Evolutionary conservation across 2,329 filamentous ascomycete species (phyloP).

Genomic region (Periconia sp.): DNA sequence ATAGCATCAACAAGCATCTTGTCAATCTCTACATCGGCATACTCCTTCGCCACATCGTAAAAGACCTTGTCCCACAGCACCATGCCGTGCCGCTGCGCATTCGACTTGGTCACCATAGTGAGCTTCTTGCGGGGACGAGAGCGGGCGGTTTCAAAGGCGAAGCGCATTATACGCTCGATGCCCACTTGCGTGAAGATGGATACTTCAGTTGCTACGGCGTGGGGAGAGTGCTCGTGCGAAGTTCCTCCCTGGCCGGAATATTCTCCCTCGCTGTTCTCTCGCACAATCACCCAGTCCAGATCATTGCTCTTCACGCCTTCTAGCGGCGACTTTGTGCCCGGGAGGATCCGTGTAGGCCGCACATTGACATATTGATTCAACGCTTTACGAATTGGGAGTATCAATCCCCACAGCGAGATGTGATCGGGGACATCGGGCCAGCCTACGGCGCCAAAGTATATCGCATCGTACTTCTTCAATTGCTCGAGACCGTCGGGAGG

Average conservation of each 20-base stretch:
- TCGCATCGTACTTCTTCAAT: constrained; percentile 59
- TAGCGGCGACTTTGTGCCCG: constrained; percentile 50
- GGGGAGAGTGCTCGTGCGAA: constrained; percentile 47
- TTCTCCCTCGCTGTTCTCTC: constrained; percentile 57
- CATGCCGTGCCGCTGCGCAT: constrained; percentile 57
- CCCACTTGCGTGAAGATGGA: constrained; percentile 54
- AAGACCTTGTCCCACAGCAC: constrained; percentile 57
- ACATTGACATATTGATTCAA: constrained; percentile 74
- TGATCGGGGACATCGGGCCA: constrained; percentile 69
- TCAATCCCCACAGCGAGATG: constrained; percentile 70
- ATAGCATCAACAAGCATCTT: constrained; percentile 60
- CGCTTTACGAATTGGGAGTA: constrained; percentile 70
- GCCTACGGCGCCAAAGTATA: constrained; percentile 66
- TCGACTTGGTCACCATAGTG: constrained; percentile 58
- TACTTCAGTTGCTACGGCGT: constrained; percentile 55
- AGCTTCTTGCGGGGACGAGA: constrained; percentile 52
- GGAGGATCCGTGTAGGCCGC: constrained; percentile 57
- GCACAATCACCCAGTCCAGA: constrained; percentile 56
- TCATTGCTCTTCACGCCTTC: constrained; percentile 43
- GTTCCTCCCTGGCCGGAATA: constrained; percentile 56
- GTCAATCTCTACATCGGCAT: constrained; percentile 52
- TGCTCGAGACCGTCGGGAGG: constrained; percentile 58
- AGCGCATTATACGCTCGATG: constrained; percentile 56
- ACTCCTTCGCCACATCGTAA: constrained; percentile 53
- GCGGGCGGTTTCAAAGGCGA: constrained; percentile 55